Evolutionary conservation across 352 stramenopile genomes (phyloP), one percentile per base, ranked within the genome.

Genomic region (Pythium scleroteichum): DNA sequence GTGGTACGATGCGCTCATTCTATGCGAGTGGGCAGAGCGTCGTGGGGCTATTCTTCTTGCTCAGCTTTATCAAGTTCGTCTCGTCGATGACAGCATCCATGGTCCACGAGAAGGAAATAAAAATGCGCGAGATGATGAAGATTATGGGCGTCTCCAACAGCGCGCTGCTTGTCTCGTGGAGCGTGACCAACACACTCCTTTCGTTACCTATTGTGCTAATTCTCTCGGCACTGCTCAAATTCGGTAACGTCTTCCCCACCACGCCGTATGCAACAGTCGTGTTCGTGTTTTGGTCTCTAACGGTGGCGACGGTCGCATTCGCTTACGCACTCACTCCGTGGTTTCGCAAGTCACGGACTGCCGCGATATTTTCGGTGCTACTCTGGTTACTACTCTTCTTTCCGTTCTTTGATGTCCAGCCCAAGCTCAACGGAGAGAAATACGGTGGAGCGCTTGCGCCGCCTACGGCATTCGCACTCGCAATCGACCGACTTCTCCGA

Each of bases 71-170:
- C 42, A 76, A 72, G 44, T 85, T 88, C 49, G 79, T 91, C 44
- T 88, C 83, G 12, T 81, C 79, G 6, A 88, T 75, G 20, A 87
- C 81, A 0, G 82, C 83, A 0, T 64, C 71, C 6, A 88, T 95
- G 72, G 81, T 95, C 20, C 78, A 87, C 20, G 85, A 95, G 42
- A 94, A 95, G 57, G 85, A 93, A 58, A 86, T 78, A 26, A 66
- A 78, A 35, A 73, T 94, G 32, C 79, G 83, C 9, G 79, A 93
- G 46, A 73, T 92, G 40, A 90, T 95, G 79, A 88, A 87, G 73
- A 93, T 90, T 64, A 92, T 92, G 82, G 87, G 87, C 0, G 62
- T 93, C 1, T 82, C 77, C 3, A 82, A 87, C 51, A 45, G 60
- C 26, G 84, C 79, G 23, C 64, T 93, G 41, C 73, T 90, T 23